These are phyloP conservation scores for Quercus ilex DNA, from an alignment of 306 rosid genomes.

Conservation along the genomic window DNA sequence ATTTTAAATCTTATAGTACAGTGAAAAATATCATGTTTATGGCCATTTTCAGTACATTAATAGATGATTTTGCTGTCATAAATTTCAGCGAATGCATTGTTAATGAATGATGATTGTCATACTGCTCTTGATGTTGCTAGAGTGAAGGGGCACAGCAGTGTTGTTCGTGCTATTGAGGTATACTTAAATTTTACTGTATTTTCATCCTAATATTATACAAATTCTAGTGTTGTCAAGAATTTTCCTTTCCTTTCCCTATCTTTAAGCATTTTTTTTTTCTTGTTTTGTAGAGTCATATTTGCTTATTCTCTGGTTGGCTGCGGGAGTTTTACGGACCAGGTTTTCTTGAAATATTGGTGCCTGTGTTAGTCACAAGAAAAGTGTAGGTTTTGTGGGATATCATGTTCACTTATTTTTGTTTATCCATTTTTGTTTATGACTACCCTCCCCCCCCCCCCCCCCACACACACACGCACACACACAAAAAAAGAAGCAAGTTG, in stretches of 20 bases:
- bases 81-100: conserved; percentile 74
- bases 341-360: conserved; percentile 83
- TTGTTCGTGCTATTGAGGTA: conserved; percentile 90
- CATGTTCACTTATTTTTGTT: conserved; percentile 24
- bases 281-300: conserved; percentile 64
- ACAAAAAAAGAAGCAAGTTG: neutral
- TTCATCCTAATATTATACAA: neutral
- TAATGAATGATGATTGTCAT: conserved; percentile 93
- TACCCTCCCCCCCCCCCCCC: too few relatives aligned
- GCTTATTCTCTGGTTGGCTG: conserved; percentile 95
- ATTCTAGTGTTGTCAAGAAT: conserved; percentile 13
- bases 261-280: conserved; percentile 15
- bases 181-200: conserved; percentile 7
- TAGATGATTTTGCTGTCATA: conserved; percentile 11
- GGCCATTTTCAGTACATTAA: neutral
- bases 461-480: too few relatives aligned
- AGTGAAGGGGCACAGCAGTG: conserved; percentile 69
- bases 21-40: neutral
- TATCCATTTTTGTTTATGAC: neutral
- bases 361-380: conserved; percentile 72
- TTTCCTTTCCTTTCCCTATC: conserved; percentile 10
- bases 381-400: conserved; percentile 60
- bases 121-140: conserved; percentile 88
- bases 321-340: conserved; percentile 91
- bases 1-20: conserved; percentile 12